A percentile compares a stretch with the other conserved stretches of the same genome.
phyloP scores from a whole-genome alignment of 495 filamentous ascomycete species.

The Aspergillus avenaceus region DNA sequence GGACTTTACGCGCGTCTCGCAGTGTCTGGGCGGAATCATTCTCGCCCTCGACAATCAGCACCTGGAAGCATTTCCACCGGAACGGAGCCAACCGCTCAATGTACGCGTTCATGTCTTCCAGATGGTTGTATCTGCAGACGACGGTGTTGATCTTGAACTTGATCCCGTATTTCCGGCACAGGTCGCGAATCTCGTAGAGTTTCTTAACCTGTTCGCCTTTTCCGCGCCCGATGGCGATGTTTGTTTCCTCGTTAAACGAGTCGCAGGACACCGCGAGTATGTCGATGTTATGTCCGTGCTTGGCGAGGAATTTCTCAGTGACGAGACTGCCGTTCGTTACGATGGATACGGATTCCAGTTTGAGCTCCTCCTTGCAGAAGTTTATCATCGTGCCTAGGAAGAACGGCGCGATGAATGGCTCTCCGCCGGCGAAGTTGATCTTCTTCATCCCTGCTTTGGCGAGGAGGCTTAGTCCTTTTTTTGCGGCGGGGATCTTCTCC shows the following conservation, averaged over 20 bases:
- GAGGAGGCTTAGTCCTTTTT: conserved; percentile 46
- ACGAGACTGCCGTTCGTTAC: conserved; percentile 52
- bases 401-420: conserved; percentile 53
- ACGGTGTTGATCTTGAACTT: conserved; percentile 61
- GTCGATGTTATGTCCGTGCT: conserved; percentile 44
- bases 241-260: conserved; percentile 51
- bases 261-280: conserved; percentile 55
- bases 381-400: conserved; percentile 42
- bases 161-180: conserved; percentile 44
- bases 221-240: conserved; percentile 49
- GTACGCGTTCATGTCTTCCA: conserved; percentile 51
- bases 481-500: conserved; percentile 22
- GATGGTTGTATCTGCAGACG: conserved; percentile 44
- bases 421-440: conserved; percentile 57
- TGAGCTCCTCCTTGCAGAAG: conserved; percentile 49
- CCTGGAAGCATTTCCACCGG: conserved; percentile 58
- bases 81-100: conserved; percentile 43
- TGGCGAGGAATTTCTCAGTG: conserved; percentile 34
- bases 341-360: conserved; percentile 49
- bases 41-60: conserved; percentile 51
- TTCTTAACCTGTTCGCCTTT: conserved; percentile 40
- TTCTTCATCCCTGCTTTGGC: conserved; percentile 52
- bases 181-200: conserved; percentile 36
- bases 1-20: conserved; percentile 41
- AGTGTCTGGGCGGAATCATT: conserved; percentile 45